Conservation (phyloP, 805 yeast species). For the Naumovozyma castellii region DNA sequence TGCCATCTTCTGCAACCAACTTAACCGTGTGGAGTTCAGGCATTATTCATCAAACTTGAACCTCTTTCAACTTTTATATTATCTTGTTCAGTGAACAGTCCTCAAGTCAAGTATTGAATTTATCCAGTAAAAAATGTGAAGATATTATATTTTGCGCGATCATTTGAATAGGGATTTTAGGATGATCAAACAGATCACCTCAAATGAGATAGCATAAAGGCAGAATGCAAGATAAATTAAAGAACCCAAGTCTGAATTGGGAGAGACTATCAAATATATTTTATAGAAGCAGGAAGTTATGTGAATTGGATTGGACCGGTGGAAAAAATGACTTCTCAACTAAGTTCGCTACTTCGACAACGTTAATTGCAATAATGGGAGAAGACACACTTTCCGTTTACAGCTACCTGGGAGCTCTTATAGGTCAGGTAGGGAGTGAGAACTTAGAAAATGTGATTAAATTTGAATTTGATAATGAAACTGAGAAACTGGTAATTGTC, state of each 20-base stretch:
- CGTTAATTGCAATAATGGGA: slow-evolving; percentile 34
- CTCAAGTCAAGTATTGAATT: too few relatives aligned
- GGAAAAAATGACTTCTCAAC: slow-evolving; percentile 2
- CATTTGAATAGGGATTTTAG: too few relatives aligned
- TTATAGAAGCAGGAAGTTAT: slow-evolving; percentile 43
- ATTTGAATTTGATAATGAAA: slow-evolving; percentile 13
- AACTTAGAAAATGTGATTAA: slow-evolving; percentile 12
- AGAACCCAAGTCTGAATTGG: slow-evolving; percentile 52
- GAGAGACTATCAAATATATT: slow-evolving; percentile 65
- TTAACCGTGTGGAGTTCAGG: slow-evolving; percentile 35
- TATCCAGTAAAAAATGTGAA: too few relatives aligned
- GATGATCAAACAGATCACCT: too few relatives aligned
- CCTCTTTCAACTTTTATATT: neutral
- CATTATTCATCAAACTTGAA: neutral
- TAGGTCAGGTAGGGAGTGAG: slow-evolving; percentile 6
- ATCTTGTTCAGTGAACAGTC: too few relatives aligned
- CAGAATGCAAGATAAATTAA: neutral
- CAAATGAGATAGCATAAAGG: too few relatives aligned
- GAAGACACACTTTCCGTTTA: slow-evolving; percentile 25
- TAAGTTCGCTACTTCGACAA: slow-evolving; percentile 33
- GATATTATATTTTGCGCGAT: too few relatives aligned
- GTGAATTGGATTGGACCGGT: slow-evolving; percentile 16
- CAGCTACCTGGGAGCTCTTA: slow-evolving; percentile 30
- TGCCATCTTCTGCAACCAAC: slow-evolving; percentile 65
- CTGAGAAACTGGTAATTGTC: slow-evolving; percentile 14